Evolutionary conservation across 1,284 basidiomycete species (phyloP).

Genomic region (Takashimella tepidaria): DNA sequence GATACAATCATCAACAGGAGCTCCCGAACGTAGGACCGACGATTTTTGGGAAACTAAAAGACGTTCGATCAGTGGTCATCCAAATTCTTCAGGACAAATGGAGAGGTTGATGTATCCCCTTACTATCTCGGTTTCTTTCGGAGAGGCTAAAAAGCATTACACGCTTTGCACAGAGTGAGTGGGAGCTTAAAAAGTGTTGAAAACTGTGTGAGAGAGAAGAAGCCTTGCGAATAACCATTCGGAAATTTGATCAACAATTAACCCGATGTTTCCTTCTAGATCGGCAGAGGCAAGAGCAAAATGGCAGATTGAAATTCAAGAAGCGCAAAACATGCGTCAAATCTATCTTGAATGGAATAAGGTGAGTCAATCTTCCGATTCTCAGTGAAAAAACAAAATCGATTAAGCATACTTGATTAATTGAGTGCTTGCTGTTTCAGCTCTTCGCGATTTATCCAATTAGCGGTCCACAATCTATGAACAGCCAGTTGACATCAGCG

Average conservation of each 20-base stretch:
- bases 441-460: conserved; percentile 28
- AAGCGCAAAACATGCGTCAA: conserved; percentile 25
- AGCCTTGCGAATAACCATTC: no score
- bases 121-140: conserved; percentile 21
- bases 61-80: conserved; percentile 9
- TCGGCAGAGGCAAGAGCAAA: conserved; percentile 14
- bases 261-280: background rate
- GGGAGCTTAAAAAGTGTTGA: background rate
- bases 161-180: conserved; percentile 32
- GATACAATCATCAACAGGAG: conserved; percentile 22
- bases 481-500: conserved; percentile 18
- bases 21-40: conserved; percentile 32
- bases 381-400: background rate
- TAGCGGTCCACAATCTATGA: conserved; percentile 16
- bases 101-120: conserved; percentile 38
- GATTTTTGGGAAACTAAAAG: conserved; percentile 16
- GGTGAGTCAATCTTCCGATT: conserved; percentile 8
- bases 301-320: conserved; percentile 35
- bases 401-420: background rate
- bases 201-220: conserved; percentile 11
- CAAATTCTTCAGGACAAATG: conserved; percentile 18
- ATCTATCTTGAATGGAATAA: conserved; percentile 35
- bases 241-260: background rate
- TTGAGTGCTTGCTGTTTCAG: conserved; percentile 4
- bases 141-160: conserved; percentile 19